Conservation (phyloP, 805 yeast genomes). For the Clavispora fructus region DNA sequence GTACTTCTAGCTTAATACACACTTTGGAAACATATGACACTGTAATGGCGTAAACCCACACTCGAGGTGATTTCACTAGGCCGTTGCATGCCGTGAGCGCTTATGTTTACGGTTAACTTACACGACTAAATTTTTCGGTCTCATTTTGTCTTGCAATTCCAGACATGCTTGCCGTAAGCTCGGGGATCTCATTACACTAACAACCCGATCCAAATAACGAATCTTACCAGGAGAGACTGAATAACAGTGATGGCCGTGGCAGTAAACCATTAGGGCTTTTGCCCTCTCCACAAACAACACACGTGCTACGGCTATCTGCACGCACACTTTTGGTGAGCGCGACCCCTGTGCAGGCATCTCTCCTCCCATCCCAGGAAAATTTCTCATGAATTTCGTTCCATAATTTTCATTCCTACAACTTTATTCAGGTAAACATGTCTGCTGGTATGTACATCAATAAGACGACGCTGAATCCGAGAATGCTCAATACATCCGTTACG, state of each 20-base stretch:
- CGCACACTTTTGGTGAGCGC: not conserved
- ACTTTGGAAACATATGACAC: not conserved
- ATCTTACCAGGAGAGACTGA: no score
- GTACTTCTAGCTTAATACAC: slow-evolving; percentile 1
- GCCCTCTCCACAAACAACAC: slow-evolving; percentile 6
- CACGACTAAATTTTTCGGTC: no score
- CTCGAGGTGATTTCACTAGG: no score
- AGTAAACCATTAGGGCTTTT: slow-evolving; percentile 8
- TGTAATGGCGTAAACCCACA: no score
- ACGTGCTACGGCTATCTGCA: not conserved
- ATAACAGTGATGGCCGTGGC: no score
- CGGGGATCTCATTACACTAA: no score
- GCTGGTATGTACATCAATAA: slow-evolving; percentile 14
- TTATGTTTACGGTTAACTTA: no score
- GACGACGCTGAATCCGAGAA: not conserved
- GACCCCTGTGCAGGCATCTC: slow-evolving; percentile 2
- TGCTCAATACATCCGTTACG: not conserved
- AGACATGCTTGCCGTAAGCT: no score
- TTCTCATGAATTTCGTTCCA: slow-evolving; percentile 10
- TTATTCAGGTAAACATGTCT: slow-evolving; percentile 17
- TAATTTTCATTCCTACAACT: slow-evolving; percentile 11
- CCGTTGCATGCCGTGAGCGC: no score
- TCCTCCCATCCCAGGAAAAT: slow-evolving; percentile 16
- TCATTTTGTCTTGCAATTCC: no score
- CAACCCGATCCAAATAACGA: no score